Evolutionary conservation across 2,329 filamentous ascomycete genomes (phyloP), one percentile per base, ranked within the genome.

Genomic region (Fusarium fracticaudum): DNA sequence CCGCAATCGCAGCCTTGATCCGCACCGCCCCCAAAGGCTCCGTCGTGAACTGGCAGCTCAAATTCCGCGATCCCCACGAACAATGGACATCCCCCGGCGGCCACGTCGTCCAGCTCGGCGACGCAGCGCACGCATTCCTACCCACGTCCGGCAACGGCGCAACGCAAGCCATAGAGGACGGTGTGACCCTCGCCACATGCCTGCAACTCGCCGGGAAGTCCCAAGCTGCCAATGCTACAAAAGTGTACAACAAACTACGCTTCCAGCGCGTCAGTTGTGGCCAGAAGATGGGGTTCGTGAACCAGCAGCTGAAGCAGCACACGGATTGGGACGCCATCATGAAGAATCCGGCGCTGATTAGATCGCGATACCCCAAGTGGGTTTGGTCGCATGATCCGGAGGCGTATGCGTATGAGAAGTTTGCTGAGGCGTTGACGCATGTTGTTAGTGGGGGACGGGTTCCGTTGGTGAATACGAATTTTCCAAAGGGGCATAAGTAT

Each of bases 31-130:
- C 71, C 7, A 73, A 73, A 43, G 71, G 66, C 9, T 73, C 71
- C 4, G 71, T 73, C 0, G 71, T 73, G 5, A 73, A 73, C 40
- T 73, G 71, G 71, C 71, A 73, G 9, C 71, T 73, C 38, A 73
- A 73, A 14, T 73, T 73, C 43, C 57, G 71, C 41, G 71, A 73
- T 6, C 71, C 71, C 5, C 71, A 73, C 37, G 71, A 73, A 6
- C 71, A 73, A 38, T 73, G 71, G 71, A 73, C 71, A 22, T 73
- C 71, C 0, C 71, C 71, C 2, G 71, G 71, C 3, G 71, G 71
- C 7, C 71, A 53, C 4, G 71, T 73, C 2, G 71, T 73, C 2
- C 71, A 73, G 20, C 66, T 73, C 7, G 71, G 71, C 1, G 71
- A 73, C 14, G 71, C 71, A 14, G 71, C 71, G 1, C 71, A 73